Base-by-base conservation (phyloP, 1,284 basidiomycete genomes). In the Malassezia dermatis region DNA sequence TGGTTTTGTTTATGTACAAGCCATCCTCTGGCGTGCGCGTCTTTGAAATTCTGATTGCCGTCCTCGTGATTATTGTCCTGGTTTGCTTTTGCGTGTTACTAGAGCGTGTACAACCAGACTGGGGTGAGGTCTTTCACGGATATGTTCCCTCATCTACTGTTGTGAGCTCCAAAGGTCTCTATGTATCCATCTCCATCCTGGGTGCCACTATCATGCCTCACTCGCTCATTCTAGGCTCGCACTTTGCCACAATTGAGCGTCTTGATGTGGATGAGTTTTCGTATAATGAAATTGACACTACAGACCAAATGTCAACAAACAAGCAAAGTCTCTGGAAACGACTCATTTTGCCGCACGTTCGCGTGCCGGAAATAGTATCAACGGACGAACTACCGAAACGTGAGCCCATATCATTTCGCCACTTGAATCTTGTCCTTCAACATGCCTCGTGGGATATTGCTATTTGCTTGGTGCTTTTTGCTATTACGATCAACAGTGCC, bases 221-320 rank as follows among this genome's bases (percentile, higher is more conserved):
- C 73, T 85, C 86, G 41, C 79, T 95, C 21, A 91, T 89, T 77
- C 79, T 95, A 7, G 90, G 89, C 10, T 89, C 86, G 2, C 83
- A 85, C 40, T 73, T 69, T 60, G 62, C 69, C 4, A 64, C 61
- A 23, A 63, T 69, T 46, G 61, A 71, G 27, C 59, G 71, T 0
- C 55, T 65, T 1, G 47, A 42, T 15, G 53, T 12, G 5, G 50
- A 48, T 26, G 37, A 39, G 2, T 6, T 8, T 19, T 10, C 2
- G 4, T 32, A 11, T 32, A 32, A 32, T 12, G 15, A 19, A 4
- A 39, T 23, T 19, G 19, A 27, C 10, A 40, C 34, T 30, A 27
- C 39, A 1, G 48, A 52, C 3, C 12, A n/a, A 13, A 27, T 21
- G 10, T n/a, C 37, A 1, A 26, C 23, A 23, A 26, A 15, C 2